Evolutionary conservation across 73 alveolate species (phyloP).

Genomic region (Stentor roeselii): DNA sequence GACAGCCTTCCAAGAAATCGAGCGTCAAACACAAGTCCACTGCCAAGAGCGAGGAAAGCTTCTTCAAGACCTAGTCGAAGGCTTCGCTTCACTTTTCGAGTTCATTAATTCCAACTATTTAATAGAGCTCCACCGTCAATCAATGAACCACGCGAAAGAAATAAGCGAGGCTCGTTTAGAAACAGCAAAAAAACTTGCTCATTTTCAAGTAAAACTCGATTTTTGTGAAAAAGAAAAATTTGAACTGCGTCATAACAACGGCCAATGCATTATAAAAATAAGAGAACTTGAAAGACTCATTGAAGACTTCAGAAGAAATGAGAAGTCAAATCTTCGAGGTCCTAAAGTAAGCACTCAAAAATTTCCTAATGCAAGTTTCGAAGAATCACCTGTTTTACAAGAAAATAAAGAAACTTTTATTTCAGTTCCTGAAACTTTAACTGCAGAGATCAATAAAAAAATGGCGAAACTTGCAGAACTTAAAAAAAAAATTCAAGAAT

Average conservation of each 20-base stretch:
- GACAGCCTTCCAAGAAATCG: background rate
- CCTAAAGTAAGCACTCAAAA: background rate
- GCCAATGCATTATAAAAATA: background rate
- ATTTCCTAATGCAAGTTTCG: background rate
- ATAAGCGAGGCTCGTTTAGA: background rate
- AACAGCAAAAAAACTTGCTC: background rate
- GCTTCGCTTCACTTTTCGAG: background rate
- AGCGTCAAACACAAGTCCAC: background rate
- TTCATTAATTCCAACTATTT: background rate
- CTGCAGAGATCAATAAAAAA: background rate
- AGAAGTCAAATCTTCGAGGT: background rate
- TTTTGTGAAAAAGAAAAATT: background rate
- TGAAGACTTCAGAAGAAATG: background rate
- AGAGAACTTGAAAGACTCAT: background rate
- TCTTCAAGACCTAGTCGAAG: background rate
- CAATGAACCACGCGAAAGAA: background rate
- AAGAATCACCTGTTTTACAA: background rate
- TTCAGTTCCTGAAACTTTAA: background rate
- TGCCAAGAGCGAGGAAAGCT: background rate
- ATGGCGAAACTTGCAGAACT: background rate
- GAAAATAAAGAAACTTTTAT: background rate
- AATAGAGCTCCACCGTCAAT: background rate
- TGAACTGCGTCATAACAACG: background rate
- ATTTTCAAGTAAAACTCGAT: background rate
- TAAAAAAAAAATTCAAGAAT: background rate